Base-by-base conservation (phyloP, 2,329 filamentous ascomycete genomes). In the Gnomoniopsis smithogilvyi region DNA sequence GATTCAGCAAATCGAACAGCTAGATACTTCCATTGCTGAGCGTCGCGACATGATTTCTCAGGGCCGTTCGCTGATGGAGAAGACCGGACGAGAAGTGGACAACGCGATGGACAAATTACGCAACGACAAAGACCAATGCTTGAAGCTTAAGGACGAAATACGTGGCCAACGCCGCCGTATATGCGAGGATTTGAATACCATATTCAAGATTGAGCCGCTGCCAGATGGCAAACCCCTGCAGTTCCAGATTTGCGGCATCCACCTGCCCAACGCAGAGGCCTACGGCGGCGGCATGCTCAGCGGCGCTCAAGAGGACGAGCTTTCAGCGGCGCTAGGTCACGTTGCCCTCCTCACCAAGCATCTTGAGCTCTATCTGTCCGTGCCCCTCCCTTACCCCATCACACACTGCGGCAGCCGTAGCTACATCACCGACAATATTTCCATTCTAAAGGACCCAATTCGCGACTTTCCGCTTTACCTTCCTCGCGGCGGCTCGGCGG, bases 151-250 rank as follows among this genome's bases (percentile, higher is more conserved):
- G 46, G 85, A 88, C 53, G 84, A 86, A 21, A 89, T 92, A n/a
- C 85, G 82, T 59, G 91, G 90, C n/a, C 95, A 98, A 72, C 85
- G 93, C 22, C 86, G 93, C 15, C 88, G 95, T 38, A 91, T 98
- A 57, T 93, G 92, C 71, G 88, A 95, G 64, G 92, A 96, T 64
- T 78, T 99, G 0, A 78, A 86, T 14, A 76, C 78, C 52, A 90
- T 97, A 58, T 97, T 93, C 69, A 87, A 89, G 3, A 96, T 99
- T 60, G 83, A 86, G 10, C 88, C 92, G 0, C 68, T 73, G 2
- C 74, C 78, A 0, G 74, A 77, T 8, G 77, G 76, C 14, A 77
- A 82, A 3, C 82, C 91, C 0, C 82, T 98, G 1, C 82, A 87
- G 0, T 98, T 98, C 72, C 91, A 88, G 14, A 96, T 99, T 63